Evolutionary conservation across 1,284 basidiomycete genomes (phyloP), one percentile per base, ranked within the genome.

Genomic region (Cutaneotrichosporon cavernicola): DNA sequence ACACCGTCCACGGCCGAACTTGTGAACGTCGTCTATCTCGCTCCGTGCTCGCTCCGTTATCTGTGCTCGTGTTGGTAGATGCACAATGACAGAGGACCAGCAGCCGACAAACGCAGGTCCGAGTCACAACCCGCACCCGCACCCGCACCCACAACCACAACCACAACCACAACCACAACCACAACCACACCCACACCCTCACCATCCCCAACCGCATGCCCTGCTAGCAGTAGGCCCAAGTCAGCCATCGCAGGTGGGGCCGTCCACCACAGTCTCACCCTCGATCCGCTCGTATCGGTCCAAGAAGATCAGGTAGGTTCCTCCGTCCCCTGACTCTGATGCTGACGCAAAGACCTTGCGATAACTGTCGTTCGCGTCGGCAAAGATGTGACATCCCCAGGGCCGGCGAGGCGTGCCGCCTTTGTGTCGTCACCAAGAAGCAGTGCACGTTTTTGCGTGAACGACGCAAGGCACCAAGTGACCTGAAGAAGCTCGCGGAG

Each of bases 281-380:
- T 58, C 56, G 40, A 58, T 58, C 36, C 56, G 56, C 22, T 58
- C 56, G 11, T 58, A 58, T 26, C 56, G 56, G 10, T 58, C 56
- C 22, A 58, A 58, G 56, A 58, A 58, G 40, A 58, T 58, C 21
- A n/a, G 56, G 56, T 58, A 9, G 4, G 56, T 9, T 14, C 10
- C n/a, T n/a, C 30, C 30, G 11, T 18, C 4, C 11, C 7, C 11
- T 10, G 9, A 43, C 22, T 5, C n/a, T 26, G 16, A 4, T 6
- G 32, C 56, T 58, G 26, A 58, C 40, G 16, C 56, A 40, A 40
- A 58, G 40, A 21, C 56, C 56, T 18, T 58, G 56, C 56, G 56
- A 58, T 40, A 58, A 58, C 40, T 58, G 56, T 40, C 56, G 56
- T 18, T 58, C 56, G 10, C 21, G 56, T 8, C 14, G 56, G n/a